Percentiles rank a stretch among this genome's conserved stretches.
Conservation (phyloP, 257 asterid genomes). For the Jasminum sambac region DNA sequence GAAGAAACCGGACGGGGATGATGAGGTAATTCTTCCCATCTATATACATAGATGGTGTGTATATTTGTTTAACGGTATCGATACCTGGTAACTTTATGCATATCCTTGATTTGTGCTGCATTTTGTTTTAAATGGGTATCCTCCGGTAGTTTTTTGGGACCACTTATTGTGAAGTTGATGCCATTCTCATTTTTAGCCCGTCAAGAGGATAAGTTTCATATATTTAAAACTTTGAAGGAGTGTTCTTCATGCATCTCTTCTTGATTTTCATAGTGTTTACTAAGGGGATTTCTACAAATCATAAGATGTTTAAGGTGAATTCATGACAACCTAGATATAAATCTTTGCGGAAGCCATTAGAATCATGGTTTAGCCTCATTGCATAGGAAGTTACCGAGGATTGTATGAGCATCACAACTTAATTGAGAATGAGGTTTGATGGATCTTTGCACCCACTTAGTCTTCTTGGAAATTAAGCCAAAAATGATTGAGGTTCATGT, state of each 20-base stretch:
- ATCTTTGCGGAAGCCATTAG: background rate
- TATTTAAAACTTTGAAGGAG: background rate
- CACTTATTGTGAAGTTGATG: background rate
- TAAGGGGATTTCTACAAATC: background rate
- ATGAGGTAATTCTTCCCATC: conserved; percentile 43
- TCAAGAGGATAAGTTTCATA: background rate
- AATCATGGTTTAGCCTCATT: background rate
- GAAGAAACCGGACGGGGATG: conserved; percentile 67
- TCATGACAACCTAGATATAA: too few relatives aligned
- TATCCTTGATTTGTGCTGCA: background rate
- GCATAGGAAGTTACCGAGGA: background rate
- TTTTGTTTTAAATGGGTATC: background rate
- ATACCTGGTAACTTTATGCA: background rate
- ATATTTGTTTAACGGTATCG: background rate
- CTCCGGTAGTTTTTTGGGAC: background rate
- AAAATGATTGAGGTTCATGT: background rate
- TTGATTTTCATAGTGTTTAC: background rate
- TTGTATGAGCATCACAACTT: background rate
- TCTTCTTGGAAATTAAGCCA: background rate
- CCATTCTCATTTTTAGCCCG: background rate
- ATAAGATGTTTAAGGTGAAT: background rate
- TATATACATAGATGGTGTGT: background rate
- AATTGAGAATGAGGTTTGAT: background rate
- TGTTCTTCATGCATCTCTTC: background rate
- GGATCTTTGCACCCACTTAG: background rate